Base-by-base conservation (phyloP, 106 monocot species). In the Acorus gramineus region DNA sequence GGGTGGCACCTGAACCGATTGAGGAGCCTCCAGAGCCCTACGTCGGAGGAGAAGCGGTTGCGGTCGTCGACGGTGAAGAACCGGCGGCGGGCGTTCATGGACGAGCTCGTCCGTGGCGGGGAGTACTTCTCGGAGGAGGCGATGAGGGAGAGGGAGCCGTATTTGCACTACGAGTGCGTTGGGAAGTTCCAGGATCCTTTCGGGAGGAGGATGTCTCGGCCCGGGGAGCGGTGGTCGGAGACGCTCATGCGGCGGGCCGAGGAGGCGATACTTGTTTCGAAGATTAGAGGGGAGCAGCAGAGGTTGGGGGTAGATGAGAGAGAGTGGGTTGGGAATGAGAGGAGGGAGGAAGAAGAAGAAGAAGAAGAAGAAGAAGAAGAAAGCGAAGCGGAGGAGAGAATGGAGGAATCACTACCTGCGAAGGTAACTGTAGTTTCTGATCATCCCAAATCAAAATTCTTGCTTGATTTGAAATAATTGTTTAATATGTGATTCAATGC, bases 121-220 rank as follows among this genome's bases (percentile, higher is more conserved):
- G 87, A 83, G 46, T 96, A 96, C 58, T 96, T 96, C 69, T 87
- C 91, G 0, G 96, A 96, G 77, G 91, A 88, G 6, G 80, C 87
- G 2, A 98, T 98, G 96, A 60, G 91, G 67, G 91, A 91, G 75
- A 71, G 96, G 60, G 96, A 98, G 63, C 88, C 96, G 4, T 98
- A 88, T 69, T 63, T 98, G 47, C 96, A 98, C 55, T 74, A 98
- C 44, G 83, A 92, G 67, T 83, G 82, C 42, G 47, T 88, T 3
- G 96, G 96, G 45, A 85, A 70, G 77, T 98, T 82, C 48, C 96
- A 98, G 88, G 85, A 92, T 51, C 87, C 76, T 8, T 3, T 47
- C 7, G 88, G 88, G 6, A 83, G 91, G 77, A 73, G 61, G 12
- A 81, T 88, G 74, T 69, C 83, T 3, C 53, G 91, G 57, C 96